Conservation (phyloP, 305 asterid species). For the Withania somnifera region DNA sequence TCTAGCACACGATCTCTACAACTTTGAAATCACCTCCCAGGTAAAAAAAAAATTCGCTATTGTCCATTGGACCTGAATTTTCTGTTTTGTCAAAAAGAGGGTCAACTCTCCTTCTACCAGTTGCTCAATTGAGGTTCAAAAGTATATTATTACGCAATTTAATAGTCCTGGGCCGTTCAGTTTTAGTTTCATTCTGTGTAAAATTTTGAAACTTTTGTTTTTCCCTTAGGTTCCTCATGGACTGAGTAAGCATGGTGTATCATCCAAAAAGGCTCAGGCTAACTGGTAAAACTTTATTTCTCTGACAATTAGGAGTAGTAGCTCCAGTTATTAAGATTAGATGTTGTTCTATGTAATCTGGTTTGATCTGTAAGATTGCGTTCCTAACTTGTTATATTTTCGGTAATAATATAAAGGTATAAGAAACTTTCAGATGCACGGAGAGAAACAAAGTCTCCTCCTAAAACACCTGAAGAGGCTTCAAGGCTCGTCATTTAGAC, state of each 20-base stretch:
- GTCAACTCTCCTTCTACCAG: background rate
- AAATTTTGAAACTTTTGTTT: background rate
- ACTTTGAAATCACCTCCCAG: constrained; percentile 75
- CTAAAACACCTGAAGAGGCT: constrained; percentile 71
- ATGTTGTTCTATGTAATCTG: background rate
- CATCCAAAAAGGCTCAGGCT: constrained; percentile 81
- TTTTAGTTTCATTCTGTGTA: background rate
- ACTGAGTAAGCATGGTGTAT: constrained; percentile 54
- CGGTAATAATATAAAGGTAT: constrained; percentile 36
- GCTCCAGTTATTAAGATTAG: background rate
- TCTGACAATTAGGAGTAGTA: background rate
- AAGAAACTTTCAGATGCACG: constrained; percentile 77
- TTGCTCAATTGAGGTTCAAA: background rate
- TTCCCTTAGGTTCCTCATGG: constrained; percentile 68
- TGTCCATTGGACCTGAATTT: background rate
- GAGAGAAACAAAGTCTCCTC: constrained; percentile 84
- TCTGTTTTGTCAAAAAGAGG: background rate
- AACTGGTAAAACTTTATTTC: constrained; percentile 45
- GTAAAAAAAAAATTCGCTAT: constrained; percentile 24
- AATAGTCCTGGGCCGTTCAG: background rate
- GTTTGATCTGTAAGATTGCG: background rate
- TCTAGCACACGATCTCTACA: constrained; percentile 72
- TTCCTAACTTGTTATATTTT: background rate
- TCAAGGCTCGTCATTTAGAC: constrained; percentile 71
- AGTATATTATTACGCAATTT: background rate